phyloP scores from a whole-genome alignment of 352 stramenopile genomes.

The Achlya hypogyna region DNA sequence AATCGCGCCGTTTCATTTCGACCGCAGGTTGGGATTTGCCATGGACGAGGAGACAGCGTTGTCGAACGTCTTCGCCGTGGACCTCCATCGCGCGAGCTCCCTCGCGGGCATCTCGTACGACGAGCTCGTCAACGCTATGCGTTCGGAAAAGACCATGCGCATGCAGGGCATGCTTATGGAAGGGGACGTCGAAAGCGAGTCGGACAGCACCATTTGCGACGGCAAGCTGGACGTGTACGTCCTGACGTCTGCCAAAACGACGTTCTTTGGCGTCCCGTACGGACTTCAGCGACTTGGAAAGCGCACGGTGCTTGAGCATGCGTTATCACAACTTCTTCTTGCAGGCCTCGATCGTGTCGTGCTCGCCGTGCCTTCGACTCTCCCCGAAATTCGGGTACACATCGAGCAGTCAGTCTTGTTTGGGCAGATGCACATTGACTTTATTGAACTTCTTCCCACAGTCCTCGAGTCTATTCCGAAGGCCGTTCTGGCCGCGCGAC shows the following conservation, averaged over 20 bases:
- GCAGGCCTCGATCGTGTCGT: constrained; percentile 68
- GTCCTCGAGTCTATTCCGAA: constrained; percentile 32
- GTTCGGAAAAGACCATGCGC: background rate
- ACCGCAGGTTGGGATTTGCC: background rate
- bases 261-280: constrained; percentile 1
- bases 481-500: constrained; percentile 57
- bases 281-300: constrained; percentile 33
- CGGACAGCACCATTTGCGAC: background rate
- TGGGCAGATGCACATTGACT: constrained; percentile 77
- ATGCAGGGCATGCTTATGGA: constrained; percentile 11
- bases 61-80: constrained; percentile 5
- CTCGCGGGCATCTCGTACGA: constrained; percentile 16
- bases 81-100: constrained; percentile 2
- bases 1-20: no score
- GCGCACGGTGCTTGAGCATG: constrained; percentile 70
- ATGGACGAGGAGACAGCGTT: no score
- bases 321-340: constrained; percentile 66
- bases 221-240: background rate
- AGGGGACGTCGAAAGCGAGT: background rate
- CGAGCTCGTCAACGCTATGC: constrained; percentile 10
- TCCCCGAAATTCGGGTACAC: constrained; percentile 43
- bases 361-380: constrained; percentile 56
- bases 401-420: constrained; percentile 61
- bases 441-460: constrained; percentile 69
- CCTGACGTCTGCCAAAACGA: constrained; percentile 10